These are phyloP conservation scores for Phytophthora tubulina DNA, from an alignment of 352 stramenopile species.

Conservation along the genomic window DNA sequence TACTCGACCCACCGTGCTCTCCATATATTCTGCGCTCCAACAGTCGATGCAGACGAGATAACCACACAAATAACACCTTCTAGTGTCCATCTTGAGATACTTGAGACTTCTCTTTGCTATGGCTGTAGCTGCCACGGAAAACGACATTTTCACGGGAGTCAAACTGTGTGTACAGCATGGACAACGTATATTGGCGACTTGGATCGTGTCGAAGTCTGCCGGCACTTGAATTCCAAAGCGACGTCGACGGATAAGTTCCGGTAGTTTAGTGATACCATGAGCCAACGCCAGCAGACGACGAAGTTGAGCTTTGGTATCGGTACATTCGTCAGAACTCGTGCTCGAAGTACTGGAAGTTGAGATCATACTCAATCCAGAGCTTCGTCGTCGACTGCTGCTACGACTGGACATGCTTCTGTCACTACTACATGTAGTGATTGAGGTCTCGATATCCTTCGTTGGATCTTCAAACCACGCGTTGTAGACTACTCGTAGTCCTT, in stretches of 20 bases:
- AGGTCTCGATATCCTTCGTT: slow-evolving; percentile 2
- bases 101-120: slow-evolving; percentile 26
- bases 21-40: slow-evolving; percentile 40
- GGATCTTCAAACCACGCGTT: slow-evolving; percentile 41
- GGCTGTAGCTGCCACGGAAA: slow-evolving; percentile 24
- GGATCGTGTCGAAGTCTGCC: slow-evolving; percentile 17
- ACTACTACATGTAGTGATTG: background rate
- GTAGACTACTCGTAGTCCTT: slow-evolving; percentile 51
- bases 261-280: slow-evolving; percentile 34
- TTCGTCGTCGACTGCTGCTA: slow-evolving; percentile 16
- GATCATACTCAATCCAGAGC: slow-evolving; percentile 1
- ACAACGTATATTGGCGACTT: slow-evolving; percentile 31
- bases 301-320: slow-evolving; percentile 30
- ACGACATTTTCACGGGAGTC: slow-evolving; percentile 32
- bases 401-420: slow-evolving; percentile 27
- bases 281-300: slow-evolving; percentile 32
- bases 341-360: slow-evolving; percentile 15
- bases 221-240: slow-evolving; percentile 40
- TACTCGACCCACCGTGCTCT: slow-evolving; percentile 28
- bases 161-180: slow-evolving; percentile 45
- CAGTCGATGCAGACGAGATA: slow-evolving; percentile 41
- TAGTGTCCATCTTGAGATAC: slow-evolving; percentile 30
- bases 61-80: slow-evolving; percentile 39
- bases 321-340: background rate
- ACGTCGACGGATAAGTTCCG: slow-evolving; percentile 32